Conservation (phyloP, 2,329 filamentous ascomycete genomes). For the Chrysoporthe austroafricana region DNA sequence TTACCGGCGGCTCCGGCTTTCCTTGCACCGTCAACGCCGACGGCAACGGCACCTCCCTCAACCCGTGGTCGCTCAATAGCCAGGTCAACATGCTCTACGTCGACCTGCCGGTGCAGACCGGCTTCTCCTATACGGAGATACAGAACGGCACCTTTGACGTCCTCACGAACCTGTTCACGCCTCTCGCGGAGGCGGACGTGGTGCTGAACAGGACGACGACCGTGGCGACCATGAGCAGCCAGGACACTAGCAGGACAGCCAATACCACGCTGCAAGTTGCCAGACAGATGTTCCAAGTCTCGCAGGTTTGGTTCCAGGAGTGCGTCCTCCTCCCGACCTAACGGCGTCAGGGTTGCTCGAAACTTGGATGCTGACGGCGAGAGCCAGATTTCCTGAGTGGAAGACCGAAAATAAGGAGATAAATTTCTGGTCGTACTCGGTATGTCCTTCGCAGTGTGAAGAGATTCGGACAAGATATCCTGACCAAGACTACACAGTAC, state of each 20-base stretch:
- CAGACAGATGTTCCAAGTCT: slow-evolving; percentile 56
- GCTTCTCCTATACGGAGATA: slow-evolving; percentile 38
- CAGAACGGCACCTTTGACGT: slow-evolving; percentile 32
- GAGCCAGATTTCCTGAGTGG: slow-evolving; percentile 51
- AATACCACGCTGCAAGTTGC: slow-evolving; percentile 54
- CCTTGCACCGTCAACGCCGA: slow-evolving; percentile 57
- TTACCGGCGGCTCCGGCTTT: slow-evolving; percentile 56
- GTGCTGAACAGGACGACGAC: slow-evolving; percentile 47
- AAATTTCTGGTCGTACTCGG: slow-evolving; percentile 47
- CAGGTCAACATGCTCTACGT: slow-evolving; percentile 71
- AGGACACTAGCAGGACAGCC: slow-evolving; percentile 46
- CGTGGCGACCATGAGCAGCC: slow-evolving; percentile 51
- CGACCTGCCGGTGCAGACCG: slow-evolving; percentile 58
- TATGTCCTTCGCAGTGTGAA: neutral
- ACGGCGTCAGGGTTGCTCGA: neutral
- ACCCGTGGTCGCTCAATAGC: slow-evolving; percentile 67
- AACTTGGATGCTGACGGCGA: slow-evolving; percentile 4
- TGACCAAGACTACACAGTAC: slow-evolving; percentile 26
- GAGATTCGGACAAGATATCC: neutral
- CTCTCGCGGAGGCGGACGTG: slow-evolving; percentile 37
- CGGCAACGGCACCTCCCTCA: slow-evolving; percentile 52
- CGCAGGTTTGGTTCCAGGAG: slow-evolving; percentile 59
- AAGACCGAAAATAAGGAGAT: slow-evolving; percentile 54
- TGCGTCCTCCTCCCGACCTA: neutral
- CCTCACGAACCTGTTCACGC: slow-evolving; percentile 29